Evolutionary conservation across 1,139 yeast genomes (phyloP), one percentile per base, ranked within the genome.

Genomic region (Zygosaccharomyces sapae): DNA sequence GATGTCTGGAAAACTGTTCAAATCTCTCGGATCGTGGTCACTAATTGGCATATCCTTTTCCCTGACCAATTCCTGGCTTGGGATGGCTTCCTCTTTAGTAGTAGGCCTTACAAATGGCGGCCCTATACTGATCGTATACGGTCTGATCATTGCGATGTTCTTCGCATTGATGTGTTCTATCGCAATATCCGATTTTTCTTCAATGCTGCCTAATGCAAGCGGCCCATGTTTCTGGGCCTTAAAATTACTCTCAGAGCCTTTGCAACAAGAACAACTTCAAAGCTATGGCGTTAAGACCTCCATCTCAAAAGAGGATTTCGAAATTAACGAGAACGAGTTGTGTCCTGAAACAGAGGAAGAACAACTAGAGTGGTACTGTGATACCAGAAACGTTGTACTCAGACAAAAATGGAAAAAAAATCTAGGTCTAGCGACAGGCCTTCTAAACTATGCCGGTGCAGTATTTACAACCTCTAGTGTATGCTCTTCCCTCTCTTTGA

Each of bases 141-240:
- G 79, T 34, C 67, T 74, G 44, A 54, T 75, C 6, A 79, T 80
- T 54, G 76, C 80, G 45, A 76, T 82, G 7, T 66, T 65, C 44
- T 63, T 76, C 30, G 71, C 79, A 3, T 59, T 71, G 45, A 69
- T 73, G 57, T 69, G 76, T 42, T 80, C 74, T 8, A 62, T 72
- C 44, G 70, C 79, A 3, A 64, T 76, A 30, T 71, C 79, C 12
- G 83, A 79, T 53, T 66, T 79, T 58, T 72, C 79, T 1, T 70
- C 75, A 41, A 75, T 80, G 33, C 74, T 75, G 58, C 83, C 83
- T 1, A 67, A 67, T 46, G 80, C 83, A 38, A 82, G 83, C 25
- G 83, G 83, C 19, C 82, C 78, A 56, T 77, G 78, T 58, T 79
- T 75, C 47, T 79, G 84, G 84, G 75, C 81, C 1, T 65, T 78